Evolutionary conservation across 306 rosid species (phyloP).

Genomic region (Macrotyloma uniflorum): DNA sequence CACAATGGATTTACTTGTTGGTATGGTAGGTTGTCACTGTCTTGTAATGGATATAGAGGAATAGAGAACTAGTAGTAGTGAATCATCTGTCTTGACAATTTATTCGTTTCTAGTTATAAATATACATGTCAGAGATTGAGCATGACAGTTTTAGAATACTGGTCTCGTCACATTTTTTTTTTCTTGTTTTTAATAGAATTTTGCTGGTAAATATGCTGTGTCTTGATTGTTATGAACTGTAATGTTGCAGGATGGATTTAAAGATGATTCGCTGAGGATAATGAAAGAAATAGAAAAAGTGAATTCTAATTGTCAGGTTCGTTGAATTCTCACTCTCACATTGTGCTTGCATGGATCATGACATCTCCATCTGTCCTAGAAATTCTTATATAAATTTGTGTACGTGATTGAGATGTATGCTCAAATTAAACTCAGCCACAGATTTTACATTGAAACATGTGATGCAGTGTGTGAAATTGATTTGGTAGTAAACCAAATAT

Average conservation of each 20-base stretch:
- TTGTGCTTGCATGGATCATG: constrained; percentile 9
- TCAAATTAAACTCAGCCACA: neutral
- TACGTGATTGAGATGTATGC: neutral
- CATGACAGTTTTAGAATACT: neutral
- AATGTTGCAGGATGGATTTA: constrained; percentile 82
- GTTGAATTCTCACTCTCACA: constrained; percentile 28
- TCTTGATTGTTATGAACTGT: constrained; percentile 21
- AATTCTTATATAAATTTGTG: neutral
- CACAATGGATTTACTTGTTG: neutral
- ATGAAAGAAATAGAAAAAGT: constrained; percentile 70
- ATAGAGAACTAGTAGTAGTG: neutral
- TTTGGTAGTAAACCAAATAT: neutral
- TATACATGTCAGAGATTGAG: neutral
- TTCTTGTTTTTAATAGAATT: neutral
- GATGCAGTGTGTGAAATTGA: neutral
- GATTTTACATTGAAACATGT: neutral
- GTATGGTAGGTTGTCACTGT: neutral
- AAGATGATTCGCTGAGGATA: constrained; percentile 87
- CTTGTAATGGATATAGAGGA: neutral
- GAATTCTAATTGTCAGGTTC: constrained; percentile 78
- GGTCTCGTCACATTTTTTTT: neutral
- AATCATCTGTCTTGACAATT: neutral
- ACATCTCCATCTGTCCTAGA: constrained; percentile 1
- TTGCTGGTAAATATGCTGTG: neutral
- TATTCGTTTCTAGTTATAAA: neutral